Conservation (phyloP, 2,329 filamentous ascomycete species). For the Neofusicoccum umdonicola region DNA sequence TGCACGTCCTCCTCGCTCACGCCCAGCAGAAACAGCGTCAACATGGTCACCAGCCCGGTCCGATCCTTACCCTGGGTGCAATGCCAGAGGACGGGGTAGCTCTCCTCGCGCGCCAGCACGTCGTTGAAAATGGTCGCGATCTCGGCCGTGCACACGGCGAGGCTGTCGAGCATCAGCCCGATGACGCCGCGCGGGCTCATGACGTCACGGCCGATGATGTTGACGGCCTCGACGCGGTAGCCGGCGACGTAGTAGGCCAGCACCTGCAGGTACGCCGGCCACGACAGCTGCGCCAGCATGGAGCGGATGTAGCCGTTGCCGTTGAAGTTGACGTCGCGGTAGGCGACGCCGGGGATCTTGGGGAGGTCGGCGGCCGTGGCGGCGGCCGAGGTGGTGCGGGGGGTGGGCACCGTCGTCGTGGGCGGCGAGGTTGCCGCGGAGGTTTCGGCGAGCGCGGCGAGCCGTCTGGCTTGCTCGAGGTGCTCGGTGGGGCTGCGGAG, state of each 20-base stretch:
- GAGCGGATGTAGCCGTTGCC: constrained; percentile 68
- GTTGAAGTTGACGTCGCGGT: constrained; percentile 70
- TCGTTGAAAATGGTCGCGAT: constrained; percentile 53
- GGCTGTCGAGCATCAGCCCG: constrained; percentile 66
- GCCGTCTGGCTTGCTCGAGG: constrained; percentile 64
- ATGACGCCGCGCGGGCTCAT: constrained; percentile 71
- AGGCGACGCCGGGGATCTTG: constrained; percentile 62
- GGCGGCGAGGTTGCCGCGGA: constrained; percentile 37
- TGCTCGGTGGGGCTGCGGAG: constrained; percentile 77
- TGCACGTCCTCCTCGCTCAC: constrained; percentile 61
- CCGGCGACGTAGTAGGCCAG: constrained; percentile 63
- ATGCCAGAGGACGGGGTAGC: constrained; percentile 69
- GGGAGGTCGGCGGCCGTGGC: constrained; percentile 50
- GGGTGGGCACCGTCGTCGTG: not conserved
- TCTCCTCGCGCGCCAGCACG: constrained; percentile 46
- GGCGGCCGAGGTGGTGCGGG: constrained; percentile 35
- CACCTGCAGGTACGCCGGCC: constrained; percentile 63
- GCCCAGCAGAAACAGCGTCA: constrained; percentile 64
- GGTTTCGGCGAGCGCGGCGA: constrained; percentile 39
- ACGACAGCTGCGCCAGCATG: constrained; percentile 66
- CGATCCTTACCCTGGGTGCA: constrained; percentile 91
- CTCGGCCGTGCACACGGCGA: constrained; percentile 65
- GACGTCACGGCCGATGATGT: constrained; percentile 66
- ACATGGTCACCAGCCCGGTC: constrained; percentile 67
- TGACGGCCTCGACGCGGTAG: constrained; percentile 67